Base-by-base conservation (phyloP, 1,284 basidiomycete genomes). In the Peniophora sp. region DNA sequence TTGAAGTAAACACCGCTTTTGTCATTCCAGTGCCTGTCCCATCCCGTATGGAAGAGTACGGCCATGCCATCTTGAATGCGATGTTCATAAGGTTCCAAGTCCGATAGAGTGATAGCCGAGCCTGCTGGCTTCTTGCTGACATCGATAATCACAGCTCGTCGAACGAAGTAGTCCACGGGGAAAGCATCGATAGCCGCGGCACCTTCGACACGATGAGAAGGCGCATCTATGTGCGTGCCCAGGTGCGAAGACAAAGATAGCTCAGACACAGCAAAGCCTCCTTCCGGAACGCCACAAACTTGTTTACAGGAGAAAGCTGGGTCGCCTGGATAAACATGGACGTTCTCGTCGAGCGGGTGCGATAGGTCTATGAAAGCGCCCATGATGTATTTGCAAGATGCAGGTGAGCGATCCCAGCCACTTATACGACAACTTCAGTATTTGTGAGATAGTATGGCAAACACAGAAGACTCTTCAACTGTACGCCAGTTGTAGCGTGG, bases 211-310 rank as follows among this genome's bases (percentile, higher is more conserved):
- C 85, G 86, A 58, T 89, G 85, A 39, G 75, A 83, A 0, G 86
- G 86, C 0, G 84, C 83, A 57, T 89, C 85, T 61, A 88, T 70
- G 63, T 89, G 86, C 0, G 85, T 88, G 22, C 85, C 85, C 0
- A 69, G 71, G 57, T 85, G 83, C 1, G 81, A 76, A 14, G 79
- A 76, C 34, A 82, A 58, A 17, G 73, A 65, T 27, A 85, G 61
- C 2, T 63, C 58, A 50, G 74, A 72, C 2, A 83, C 73, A 44
- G 69, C 73, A 60, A 71, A 75, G 25, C 78, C 80, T 48, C 82
- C 71, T 50, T 66, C 62, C 10, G 60, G 49, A 50, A 78, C 61
- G 1, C 69, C 69, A 19, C 69, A 55, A 38, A 58, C 59, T 3
- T 66, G 68, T 17, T 55, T 59, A 46, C 65, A 71, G 20, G 53